Percentiles rank a stretch among this genome's conserved stretches.
Evolutionary conservation across 495 filamentous ascomycete species (phyloP).

Genomic region (Podospora fimiseda): DNA sequence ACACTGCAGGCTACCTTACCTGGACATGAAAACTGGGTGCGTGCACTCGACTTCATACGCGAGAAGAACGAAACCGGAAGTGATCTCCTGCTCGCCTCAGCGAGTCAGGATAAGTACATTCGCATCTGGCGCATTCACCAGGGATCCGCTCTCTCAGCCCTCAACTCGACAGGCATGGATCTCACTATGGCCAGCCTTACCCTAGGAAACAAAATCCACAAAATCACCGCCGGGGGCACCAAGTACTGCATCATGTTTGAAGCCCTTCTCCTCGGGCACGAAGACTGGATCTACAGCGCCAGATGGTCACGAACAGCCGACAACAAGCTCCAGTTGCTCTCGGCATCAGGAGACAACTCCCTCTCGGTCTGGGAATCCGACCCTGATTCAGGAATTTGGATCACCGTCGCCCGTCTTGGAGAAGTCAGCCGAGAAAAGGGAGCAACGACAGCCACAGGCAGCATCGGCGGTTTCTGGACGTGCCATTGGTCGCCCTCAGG

Average conservation of each 20-base stretch:
- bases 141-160: constrained; percentile 54
- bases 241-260: constrained; percentile 85
- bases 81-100: constrained; percentile 82
- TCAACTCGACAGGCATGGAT: constrained; percentile 35
- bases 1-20: constrained; percentile 69
- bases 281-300: constrained; percentile 94
- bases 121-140: constrained; percentile 83
- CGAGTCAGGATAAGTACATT: constrained; percentile 96
- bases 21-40: constrained; percentile 94
- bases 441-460: constrained; percentile 90
- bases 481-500: constrained; percentile 86
- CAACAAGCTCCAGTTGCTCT: constrained; percentile 63
- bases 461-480: constrained; percentile 92
- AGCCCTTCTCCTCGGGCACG: constrained; percentile 88
- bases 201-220: constrained; percentile 79
- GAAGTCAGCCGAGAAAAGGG: constrained; percentile 93
- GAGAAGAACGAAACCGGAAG: constrained; percentile 48
- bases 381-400: constrained; percentile 76
- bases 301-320: constrained; percentile 56
- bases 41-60: constrained; percentile 68
- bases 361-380: constrained; percentile 89
- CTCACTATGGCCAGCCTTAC: constrained; percentile 44
- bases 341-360: constrained; percentile 92
- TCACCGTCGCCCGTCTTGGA: constrained; percentile 74
- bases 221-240: constrained; percentile 44